These are phyloP conservation scores for Centrapalus pauciflorus DNA, from an alignment of 129 eudicot genomes.

Conservation along the genomic window DNA sequence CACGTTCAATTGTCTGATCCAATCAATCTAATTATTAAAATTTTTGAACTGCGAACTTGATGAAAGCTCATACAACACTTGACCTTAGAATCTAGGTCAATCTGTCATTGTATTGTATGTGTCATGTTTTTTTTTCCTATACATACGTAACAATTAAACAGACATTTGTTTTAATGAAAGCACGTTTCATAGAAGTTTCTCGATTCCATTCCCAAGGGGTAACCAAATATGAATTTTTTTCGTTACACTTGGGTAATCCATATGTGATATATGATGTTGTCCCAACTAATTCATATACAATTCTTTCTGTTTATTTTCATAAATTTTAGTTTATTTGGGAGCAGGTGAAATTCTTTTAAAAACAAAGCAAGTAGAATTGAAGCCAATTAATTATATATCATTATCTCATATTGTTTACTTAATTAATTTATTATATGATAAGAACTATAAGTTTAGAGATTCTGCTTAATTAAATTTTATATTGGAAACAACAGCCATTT, in stretches of 20 bases:
- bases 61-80: too few relatives aligned
- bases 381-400: neutral
- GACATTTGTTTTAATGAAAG: too few relatives aligned
- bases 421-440: neutral
- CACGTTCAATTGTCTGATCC: too few relatives aligned
- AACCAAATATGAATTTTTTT: neutral
- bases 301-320: neutral
- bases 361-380: neutral
- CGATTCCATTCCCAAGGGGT: neutral
- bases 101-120: too few relatives aligned
- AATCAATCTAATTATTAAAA: too few relatives aligned
- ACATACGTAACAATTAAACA: too few relatives aligned
- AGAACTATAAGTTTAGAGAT: neutral
- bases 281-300: neutral
- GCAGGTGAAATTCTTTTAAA: neutral
- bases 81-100: too few relatives aligned
- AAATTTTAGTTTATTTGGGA: neutral
- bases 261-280: too few relatives aligned
- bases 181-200: too few relatives aligned
- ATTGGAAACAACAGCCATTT: neutral
- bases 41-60: too few relatives aligned
- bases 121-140: too few relatives aligned
- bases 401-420: neutral
- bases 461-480: neutral
- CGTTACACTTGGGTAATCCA: neutral